These are phyloP conservation scores for Yamadazyma phyllophila DNA, from an alignment of 805 yeast species.

Conservation along the genomic window DNA sequence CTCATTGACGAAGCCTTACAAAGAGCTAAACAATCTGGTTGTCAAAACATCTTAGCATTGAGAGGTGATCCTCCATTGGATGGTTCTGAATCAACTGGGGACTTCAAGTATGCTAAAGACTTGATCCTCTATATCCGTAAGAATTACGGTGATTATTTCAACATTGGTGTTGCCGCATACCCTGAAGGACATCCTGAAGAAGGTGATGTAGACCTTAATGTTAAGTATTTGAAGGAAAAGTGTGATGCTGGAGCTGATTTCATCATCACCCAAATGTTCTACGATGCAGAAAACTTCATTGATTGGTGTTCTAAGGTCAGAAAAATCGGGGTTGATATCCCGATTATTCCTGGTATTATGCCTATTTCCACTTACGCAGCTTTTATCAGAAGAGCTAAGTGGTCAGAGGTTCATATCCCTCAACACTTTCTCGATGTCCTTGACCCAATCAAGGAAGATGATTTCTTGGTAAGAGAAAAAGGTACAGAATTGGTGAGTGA, in stretches of 20 bases:
- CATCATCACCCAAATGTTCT: constrained; percentile 95
- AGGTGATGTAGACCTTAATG: constrained; percentile 43
- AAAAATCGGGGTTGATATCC: constrained; percentile 70
- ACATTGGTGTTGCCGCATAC: constrained; percentile 95
- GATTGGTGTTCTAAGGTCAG: constrained; percentile 75
- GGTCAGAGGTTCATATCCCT: constrained; percentile 89
- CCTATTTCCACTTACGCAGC: constrained; percentile 95
- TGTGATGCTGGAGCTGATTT: constrained; percentile 94
- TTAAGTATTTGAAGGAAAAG: constrained; percentile 75
- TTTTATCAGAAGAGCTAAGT: constrained; percentile 86
- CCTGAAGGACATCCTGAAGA: constrained; percentile 98
- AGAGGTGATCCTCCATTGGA: constrained; percentile 93
- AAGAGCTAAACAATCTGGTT: constrained; percentile 85
- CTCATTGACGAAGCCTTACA: constrained; percentile 81
- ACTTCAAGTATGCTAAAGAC: constrained; percentile 85
- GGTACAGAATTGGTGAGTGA: constrained; percentile 82
- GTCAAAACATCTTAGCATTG: constrained; percentile 90
- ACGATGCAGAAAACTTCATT: constrained; percentile 84
- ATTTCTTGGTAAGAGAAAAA: constrained; percentile 76
- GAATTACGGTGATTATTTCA: constrained; percentile 84
- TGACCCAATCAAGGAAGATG: constrained; percentile 87
- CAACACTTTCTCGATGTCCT: constrained; percentile 63
- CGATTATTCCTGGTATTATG: constrained; percentile 97
- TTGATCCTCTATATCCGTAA: constrained; percentile 70
- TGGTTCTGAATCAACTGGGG: constrained; percentile 74